Base-by-base conservation (phyloP, 2,329 filamentous ascomycete species). In the Aspergillus puulaauensis region DNA sequence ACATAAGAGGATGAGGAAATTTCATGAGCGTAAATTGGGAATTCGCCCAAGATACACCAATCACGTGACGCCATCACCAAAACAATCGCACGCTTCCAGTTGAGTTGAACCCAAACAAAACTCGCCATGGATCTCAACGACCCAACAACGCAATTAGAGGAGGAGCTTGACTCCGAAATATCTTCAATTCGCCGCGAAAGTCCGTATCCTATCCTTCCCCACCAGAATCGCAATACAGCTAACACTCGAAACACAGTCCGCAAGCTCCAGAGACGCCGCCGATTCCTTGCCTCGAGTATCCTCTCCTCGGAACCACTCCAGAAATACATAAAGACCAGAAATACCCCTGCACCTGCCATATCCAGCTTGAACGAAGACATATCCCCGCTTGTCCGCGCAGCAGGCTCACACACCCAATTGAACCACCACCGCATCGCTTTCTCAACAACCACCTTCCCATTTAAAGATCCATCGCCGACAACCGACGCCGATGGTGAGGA, bases 391-490 rank as follows among this genome's bases (percentile, higher is more conserved):
- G 62, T 73, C 19, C 58, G 63, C 27, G 60, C 68, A 31, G 67
- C 72, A 39, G 67, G 61, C 17, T 67, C 66, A 41, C 75, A 77
- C 59, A 59, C 68, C 33, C 60, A 71, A 54, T 64, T 68, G 4
- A 79, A 79, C 54, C 69, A 76, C 61, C 70, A 79, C 65, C 76
- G 77, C 35, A 69, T 80, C 47, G 75, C 74, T 3, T 78, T 78
- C 64, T 76, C 76, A 6, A 69, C 74, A 11, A 80, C 77, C 1
- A 68, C 75, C 3, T 80, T 80, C 56, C 77, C 77, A 4, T 80
- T 79, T 63, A 73, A 69, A 51, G 77, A 80, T 52, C 78, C 78
- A 3, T 73, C 73, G 0, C 74, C 77, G 2, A 67, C 64, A 21
- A 27, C 57, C 1, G 46, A 31, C 11, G 23, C 3, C 31, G 63